These are phyloP conservation scores for Camelina sativa DNA, from an alignment of 345 rosid species.

Conservation along the genomic window DNA sequence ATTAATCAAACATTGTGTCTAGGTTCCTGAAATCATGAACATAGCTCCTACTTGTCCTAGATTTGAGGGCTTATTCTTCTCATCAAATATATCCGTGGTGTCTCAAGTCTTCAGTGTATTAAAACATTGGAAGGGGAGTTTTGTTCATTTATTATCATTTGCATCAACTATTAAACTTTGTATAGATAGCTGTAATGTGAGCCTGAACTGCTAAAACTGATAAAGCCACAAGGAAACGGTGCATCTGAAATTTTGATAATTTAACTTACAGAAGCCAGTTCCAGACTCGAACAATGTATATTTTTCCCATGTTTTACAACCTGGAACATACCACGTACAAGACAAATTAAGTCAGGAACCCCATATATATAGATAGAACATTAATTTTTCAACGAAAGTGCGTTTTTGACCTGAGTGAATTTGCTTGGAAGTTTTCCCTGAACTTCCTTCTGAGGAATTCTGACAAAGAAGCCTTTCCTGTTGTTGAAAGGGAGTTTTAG, in stretches of 20 bases:
- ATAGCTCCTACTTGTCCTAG: conserved; percentile 15
- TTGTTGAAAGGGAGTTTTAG: conserved; percentile 95
- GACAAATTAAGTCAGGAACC: conserved; percentile 36
- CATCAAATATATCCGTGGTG: conserved; percentile 26
- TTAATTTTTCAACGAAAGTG: conserved; percentile 25
- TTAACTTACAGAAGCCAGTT: conserved; percentile 92
- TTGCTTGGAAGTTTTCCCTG: conserved; percentile 90
- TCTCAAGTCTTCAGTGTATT: conserved; percentile 22
- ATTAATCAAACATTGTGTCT: conserved; percentile 20
- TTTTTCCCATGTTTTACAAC: conserved; percentile 91
- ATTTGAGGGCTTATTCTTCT: conserved; percentile 29
- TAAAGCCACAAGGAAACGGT: conserved; percentile 21
- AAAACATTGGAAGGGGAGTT: conserved; percentile 4
- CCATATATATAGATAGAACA: conserved; percentile 26
- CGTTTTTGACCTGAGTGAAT: conserved; percentile 76
- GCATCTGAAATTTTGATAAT: conserved; percentile 20
- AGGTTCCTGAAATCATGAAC: conserved; percentile 15
- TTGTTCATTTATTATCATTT: conserved; percentile 19
- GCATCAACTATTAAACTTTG: not conserved
- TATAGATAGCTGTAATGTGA: conserved; percentile 21
- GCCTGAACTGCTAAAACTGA: conserved; percentile 28
- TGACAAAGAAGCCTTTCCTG: conserved; percentile 95
- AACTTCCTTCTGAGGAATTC: conserved; percentile 85
- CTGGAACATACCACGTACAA: conserved; percentile 48
- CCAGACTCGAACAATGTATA: conserved; percentile 87